phyloP scores from a whole-genome alignment of 768 basidiomycete species.

The Austroboletus eburneus region DNA sequence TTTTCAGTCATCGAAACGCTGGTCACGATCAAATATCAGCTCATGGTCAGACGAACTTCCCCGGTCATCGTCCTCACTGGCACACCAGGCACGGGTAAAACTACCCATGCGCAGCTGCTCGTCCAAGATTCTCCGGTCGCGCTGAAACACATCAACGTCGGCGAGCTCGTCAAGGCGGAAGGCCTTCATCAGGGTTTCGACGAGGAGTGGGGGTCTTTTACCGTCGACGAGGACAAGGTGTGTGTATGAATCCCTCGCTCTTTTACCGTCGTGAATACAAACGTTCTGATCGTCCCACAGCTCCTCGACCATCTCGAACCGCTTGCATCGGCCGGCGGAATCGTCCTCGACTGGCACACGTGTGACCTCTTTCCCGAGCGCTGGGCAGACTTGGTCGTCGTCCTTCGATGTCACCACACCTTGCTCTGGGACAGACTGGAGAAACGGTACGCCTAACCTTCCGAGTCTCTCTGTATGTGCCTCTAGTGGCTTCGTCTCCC shows the following conservation, averaged over 20 bases:
- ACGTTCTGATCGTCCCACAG: conserved; percentile 35
- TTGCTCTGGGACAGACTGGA: conserved; percentile 88
- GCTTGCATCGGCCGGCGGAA: conserved; percentile 60
- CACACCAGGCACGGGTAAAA: conserved; percentile 94
- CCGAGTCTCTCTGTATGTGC: too few species aligned
- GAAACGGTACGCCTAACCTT: conserved; percentile 77
- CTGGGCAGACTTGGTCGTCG: conserved; percentile 94
- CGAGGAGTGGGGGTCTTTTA: conserved; percentile 92
- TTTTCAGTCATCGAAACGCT: too few species aligned
- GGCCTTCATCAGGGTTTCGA: conserved; percentile 82
- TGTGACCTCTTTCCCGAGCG: conserved; percentile 93
- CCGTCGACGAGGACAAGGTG: conserved; percentile 95
- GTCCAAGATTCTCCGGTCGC: conserved; percentile 65
- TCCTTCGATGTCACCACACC: conserved; percentile 85
- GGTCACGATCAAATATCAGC: too few species aligned
- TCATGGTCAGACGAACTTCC: conserved; percentile 23
- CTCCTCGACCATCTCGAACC: conserved; percentile 86
- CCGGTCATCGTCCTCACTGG: conserved; percentile 86
- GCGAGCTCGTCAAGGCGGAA: conserved; percentile 83
- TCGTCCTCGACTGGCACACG: conserved; percentile 93
- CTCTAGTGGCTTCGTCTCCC: too few species aligned
- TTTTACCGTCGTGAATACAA: not conserved
- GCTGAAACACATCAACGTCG: conserved; percentile 82
- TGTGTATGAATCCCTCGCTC: conserved; percentile 11
- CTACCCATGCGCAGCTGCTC: conserved; percentile 87